Evolutionary conservation across 2,329 filamentous ascomycete genomes (phyloP).

Genomic region (Pseudogymnoascus destructans): DNA sequence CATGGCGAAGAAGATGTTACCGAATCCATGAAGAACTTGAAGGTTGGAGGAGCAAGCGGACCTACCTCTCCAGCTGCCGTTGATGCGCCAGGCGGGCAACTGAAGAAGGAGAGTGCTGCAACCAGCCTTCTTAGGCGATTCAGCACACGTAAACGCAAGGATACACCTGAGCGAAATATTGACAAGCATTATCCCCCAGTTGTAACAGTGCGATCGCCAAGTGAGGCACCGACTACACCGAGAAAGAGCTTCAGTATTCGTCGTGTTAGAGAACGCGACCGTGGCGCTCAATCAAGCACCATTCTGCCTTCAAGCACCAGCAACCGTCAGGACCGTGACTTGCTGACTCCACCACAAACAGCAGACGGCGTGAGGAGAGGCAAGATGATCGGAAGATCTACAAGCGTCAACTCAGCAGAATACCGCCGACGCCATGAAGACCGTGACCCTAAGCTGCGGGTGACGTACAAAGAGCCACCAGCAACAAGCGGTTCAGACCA

Average conservation of each 20-base stretch:
- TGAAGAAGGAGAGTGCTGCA: conserved; percentile 77
- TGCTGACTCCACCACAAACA: conserved; percentile 60
- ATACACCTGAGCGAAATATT: conserved; percentile 44
- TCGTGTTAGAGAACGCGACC: conserved; percentile 38
- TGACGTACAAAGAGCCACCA: conserved; percentile 49
- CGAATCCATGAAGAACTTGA: conserved; percentile 56
- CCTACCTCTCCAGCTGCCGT: conserved; percentile 36
- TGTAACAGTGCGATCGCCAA: conserved; percentile 67
- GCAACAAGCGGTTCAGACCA: conserved; percentile 70
- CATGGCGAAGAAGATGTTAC: conserved; percentile 87
- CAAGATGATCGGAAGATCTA: conserved; percentile 68
- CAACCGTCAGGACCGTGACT: conserved; percentile 63
- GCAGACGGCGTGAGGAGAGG: conserved; percentile 46
- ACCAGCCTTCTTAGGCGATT: conserved; percentile 76
- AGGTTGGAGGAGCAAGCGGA: conserved; percentile 36
- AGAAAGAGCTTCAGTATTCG: conserved; percentile 84
- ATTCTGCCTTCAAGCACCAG: conserved; percentile 43
- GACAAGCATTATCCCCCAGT: conserved; percentile 57
- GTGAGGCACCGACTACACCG: conserved; percentile 50
- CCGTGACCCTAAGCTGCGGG: conserved; percentile 38
- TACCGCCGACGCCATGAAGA: conserved; percentile 52
- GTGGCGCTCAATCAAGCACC: conserved; percentile 34
- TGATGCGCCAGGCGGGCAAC: conserved; percentile 45
- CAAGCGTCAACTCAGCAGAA: conserved; percentile 83
- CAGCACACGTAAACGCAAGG: conserved; percentile 70